phyloP scores from a whole-genome alignment of 176 grass and related monocot genomes.

The Calamus simplicifolius region DNA sequence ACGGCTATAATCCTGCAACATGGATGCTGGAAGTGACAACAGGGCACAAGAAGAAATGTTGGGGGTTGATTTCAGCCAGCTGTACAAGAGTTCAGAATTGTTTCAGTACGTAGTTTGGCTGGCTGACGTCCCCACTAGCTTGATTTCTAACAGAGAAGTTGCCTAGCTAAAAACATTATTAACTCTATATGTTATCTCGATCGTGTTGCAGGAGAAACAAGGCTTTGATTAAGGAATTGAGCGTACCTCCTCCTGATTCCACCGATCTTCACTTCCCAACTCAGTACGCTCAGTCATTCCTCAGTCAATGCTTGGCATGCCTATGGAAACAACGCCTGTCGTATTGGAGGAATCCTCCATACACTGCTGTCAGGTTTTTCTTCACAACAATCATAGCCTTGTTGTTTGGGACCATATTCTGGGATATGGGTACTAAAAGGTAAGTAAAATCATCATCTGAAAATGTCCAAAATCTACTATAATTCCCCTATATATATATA shows the following conservation, averaged over 20 bases:
- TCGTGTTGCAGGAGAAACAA: constrained; percentile 51
- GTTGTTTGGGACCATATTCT: constrained; percentile 84
- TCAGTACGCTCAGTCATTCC: constrained; percentile 51
- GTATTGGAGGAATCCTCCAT: constrained; percentile 94
- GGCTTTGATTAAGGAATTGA: constrained; percentile 56
- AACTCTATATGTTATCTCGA: too few relatives aligned
- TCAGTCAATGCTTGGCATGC: constrained; percentile 66
- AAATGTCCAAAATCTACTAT: too few relatives aligned
- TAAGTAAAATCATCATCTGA: constrained; percentile 8
- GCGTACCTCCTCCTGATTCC: constrained; percentile 45
- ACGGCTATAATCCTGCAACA: constrained; percentile 83
- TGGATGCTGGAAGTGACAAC: constrained; percentile 82
- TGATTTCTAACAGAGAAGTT: too few relatives aligned
- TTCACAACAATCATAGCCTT: constrained; percentile 62
- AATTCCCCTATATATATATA: too few relatives aligned
- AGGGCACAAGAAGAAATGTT: constrained; percentile 45
- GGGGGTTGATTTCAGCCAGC: constrained; percentile 37
- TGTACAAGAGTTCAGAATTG: constrained; percentile 69
- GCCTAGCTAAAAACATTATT: too few relatives aligned
- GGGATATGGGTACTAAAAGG: constrained; percentile 62
- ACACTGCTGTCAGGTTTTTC: constrained; percentile 71
- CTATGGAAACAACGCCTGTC: constrained; percentile 80
- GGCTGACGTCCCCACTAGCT: too few relatives aligned
- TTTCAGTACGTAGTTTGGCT: constrained; percentile 24
- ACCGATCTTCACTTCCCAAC: constrained; percentile 66